These are phyloP conservation scores for Coemansia sp. DNA, from an alignment of 192 early-diverging fungal genomes.

Conservation along the genomic window DNA sequence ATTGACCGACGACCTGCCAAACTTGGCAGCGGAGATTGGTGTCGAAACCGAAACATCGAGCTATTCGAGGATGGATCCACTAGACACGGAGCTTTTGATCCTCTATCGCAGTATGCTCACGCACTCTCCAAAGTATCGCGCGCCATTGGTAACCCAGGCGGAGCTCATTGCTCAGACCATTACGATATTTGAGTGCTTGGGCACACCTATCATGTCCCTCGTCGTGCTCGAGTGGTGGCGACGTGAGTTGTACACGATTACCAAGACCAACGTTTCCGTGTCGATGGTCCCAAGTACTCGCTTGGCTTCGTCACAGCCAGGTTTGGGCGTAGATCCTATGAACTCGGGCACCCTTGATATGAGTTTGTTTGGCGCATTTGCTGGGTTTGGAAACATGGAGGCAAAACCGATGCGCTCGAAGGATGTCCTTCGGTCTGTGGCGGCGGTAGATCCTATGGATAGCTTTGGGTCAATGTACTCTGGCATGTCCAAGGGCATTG, in stretches of 20 bases:
- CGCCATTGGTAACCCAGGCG: slow-evolving; percentile 40
- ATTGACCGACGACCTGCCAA: slow-evolving; percentile 32
- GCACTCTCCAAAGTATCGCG: slow-evolving; percentile 42
- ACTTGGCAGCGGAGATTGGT: slow-evolving; percentile 32
- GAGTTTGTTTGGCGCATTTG: slow-evolving; percentile 36
- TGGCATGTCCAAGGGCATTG: neutral
- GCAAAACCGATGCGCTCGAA: neutral
- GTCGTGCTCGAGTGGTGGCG: slow-evolving; percentile 56
- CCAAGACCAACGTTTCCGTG: slow-evolving; percentile 11
- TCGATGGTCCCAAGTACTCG: slow-evolving; percentile 1
- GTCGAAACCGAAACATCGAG: slow-evolving; percentile 23
- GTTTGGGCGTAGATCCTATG: neutral
- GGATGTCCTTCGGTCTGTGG: neutral
- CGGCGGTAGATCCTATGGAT: slow-evolving; percentile 18
- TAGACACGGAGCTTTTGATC: slow-evolving; percentile 49
- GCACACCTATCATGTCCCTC: slow-evolving; percentile 49
- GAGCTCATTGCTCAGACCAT: slow-evolving; percentile 53
- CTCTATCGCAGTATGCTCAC: slow-evolving; percentile 49
- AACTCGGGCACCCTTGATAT: slow-evolving; percentile 26
- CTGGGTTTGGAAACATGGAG: slow-evolving; percentile 6
- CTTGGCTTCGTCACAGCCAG: neutral
- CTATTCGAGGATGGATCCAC: slow-evolving; percentile 39
- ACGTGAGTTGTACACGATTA: slow-evolving; percentile 30
- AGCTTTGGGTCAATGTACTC: slow-evolving; percentile 39
- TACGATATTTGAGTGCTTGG: slow-evolving; percentile 54